Base-by-base conservation (phyloP, 768 basidiomycete species). In the Tylopilus balloui region DNA sequence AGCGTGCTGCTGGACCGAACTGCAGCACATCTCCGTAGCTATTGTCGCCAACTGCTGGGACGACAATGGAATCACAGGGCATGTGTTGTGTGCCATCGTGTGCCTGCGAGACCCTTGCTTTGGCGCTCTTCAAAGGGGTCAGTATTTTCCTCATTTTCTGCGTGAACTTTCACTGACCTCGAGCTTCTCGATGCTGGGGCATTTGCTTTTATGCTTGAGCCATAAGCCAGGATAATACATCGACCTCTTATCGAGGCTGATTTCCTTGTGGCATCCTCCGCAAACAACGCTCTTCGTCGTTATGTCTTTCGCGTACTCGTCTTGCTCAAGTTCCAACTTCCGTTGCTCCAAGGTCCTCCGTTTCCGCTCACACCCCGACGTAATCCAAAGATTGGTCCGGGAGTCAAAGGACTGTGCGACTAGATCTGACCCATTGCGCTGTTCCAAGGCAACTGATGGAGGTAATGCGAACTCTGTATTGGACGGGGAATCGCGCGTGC, bases 221-320 rank as follows among this genome's bases (percentile, higher is more conserved):
- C 69, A 70, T 8, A 70, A 34, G 7, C 69, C 69, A 14, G 69
- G 67, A 35, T 70, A 71, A 53, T 71, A 71, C 21, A 51, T 44
- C 3, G 62, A 67, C 36, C 69, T 47, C 45, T 66, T 67, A 39
- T 70, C 70, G 13, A 70, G 62, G 37, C 67, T 67, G 34, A 70
- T 71, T 15, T 48, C 54, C 48, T 42, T 69, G 27, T 42, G 11
- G 27, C 70, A 70, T 25, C 60, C 70, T 10, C 29, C 38, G 36
- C 69, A 70, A 3, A 52, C 44, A 4, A 70, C 69, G 31, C 59
- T 68, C 23, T 57, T 67, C 15, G 42, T 45, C 36, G 52, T 59
- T 15, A 69, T 42, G 40, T 54, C 48, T 17, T 42, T 43, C 15
- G 63, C 39, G 36, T 62, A 66, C 35, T 62, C 55, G 53, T 69